Percentiles rank a stretch among this genome's conserved stretches.
These are phyloP conservation scores for Zalaria obscura DNA, from an alignment of 2,329 filamentous ascomycete genomes.

Conservation along the genomic window DNA sequence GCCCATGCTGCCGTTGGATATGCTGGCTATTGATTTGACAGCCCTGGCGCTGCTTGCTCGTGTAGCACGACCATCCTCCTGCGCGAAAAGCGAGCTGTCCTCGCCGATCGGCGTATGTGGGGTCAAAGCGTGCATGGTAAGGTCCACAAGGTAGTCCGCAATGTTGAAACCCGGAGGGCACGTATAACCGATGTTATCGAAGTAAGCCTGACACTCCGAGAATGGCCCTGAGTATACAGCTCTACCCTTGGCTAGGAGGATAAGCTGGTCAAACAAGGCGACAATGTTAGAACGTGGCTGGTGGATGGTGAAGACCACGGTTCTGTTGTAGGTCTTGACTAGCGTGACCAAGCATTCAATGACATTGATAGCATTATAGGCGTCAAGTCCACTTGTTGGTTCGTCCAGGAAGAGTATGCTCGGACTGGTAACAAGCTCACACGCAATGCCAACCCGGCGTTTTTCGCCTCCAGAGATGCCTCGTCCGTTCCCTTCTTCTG, in stretches of 20 bases:
- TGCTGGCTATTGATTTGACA: constrained; percentile 80
- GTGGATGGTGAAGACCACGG: constrained; percentile 96
- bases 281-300: constrained; percentile 97
- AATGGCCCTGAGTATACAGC: constrained; percentile 93
- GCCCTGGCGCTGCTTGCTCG: constrained; percentile 77
- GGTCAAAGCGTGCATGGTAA: constrained; percentile 86
- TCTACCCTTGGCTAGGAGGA: constrained; percentile 76
- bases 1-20: constrained; percentile 60
- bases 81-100: constrained; percentile 35
- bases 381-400: constrained; percentile 88
- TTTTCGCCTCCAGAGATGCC: constrained; percentile 97
- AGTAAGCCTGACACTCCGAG: constrained; percentile 76
- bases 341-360: constrained; percentile 89
- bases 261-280: constrained; percentile 85
- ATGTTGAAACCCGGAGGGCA: constrained; percentile 98
- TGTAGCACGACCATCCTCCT: constrained; percentile 48
- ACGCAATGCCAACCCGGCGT: constrained; percentile 88
- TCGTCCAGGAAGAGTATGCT: constrained; percentile 96
- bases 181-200: constrained; percentile 78
- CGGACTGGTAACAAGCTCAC: constrained; percentile 91
- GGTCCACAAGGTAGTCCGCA: constrained; percentile 89
- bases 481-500: constrained; percentile 83
- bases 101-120: constrained; percentile 40
- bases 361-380: constrained; percentile 96
- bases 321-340: constrained; percentile 92